Evolutionary conservation across 768 basidiomycete genomes (phyloP), one percentile per base, ranked within the genome.

Genomic region (Lactarius hatsudake): DNA sequence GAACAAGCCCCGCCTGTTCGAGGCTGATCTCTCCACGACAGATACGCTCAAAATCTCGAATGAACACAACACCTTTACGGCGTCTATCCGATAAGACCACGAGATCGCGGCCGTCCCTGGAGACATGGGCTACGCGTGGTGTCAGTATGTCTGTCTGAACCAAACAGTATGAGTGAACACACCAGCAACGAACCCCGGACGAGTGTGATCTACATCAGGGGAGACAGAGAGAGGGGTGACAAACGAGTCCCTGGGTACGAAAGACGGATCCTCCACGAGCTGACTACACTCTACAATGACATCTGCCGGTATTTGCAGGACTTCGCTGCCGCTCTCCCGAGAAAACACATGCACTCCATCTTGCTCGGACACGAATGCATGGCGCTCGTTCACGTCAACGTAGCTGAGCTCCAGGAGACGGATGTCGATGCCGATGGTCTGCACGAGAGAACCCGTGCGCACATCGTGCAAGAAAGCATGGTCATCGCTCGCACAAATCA

Each of bases 401-500:
- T 91, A 91, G 60, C 79, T 79, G 20, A 54, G 15, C 1, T 43
- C 10, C 15, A 60, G 65, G 65, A 84, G 81, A 2, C 80, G 79
- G 30, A 78, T 74, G 6, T 76, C 65, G 34, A 89, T 74, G 6
- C 75, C 65, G 34, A 89, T 79, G 9, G 79, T 80, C 73, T 87
- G 82, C 1, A 83, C 72, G 17, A 85, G 69, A 32, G 74, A 69
- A 0, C 82, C 84, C 0, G 82, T 81, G 1, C 80, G 79, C 23
- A 91, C 78, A 70, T 93, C 84, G 83, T 84, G 91, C 2, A 91
- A 64, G 69, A 82, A 89, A 0, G 86, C 85, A 40, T 74, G 74
- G 23, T 77, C 72, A 15, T 69, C 40, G 1, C 81, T 79, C 0
- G 81, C 81, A 1, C 85, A 82, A 2, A 89, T 76, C 3, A 93